These are phyloP conservation scores for Lojkania enalia DNA, from an alignment of 2,329 filamentous ascomycete species.

Conservation along the genomic window DNA sequence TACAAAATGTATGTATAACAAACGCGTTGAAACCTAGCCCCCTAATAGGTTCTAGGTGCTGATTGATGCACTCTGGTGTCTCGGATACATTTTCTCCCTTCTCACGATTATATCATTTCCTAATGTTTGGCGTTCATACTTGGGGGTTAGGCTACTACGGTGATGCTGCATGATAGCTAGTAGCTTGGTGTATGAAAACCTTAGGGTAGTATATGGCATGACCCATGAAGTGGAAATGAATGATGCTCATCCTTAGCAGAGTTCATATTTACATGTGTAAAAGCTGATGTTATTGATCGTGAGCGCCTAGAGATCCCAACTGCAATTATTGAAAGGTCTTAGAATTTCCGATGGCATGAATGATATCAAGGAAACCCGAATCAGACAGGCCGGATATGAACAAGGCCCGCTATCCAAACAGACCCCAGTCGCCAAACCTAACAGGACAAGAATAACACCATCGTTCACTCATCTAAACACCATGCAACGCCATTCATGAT, in stretches of 20 bases:
- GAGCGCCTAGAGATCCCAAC: too few species aligned
- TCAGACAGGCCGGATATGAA: too few species aligned
- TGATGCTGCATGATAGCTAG: not conserved
- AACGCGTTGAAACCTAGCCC: too few species aligned
- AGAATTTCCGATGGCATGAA: too few species aligned
- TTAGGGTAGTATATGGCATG: conserved; percentile 1
- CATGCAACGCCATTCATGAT: too few species aligned
- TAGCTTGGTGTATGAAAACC: not conserved
- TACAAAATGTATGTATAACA: conserved; percentile 72
- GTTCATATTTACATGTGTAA: conserved; percentile 2
- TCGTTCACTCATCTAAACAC: too few species aligned
- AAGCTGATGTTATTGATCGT: too few species aligned
- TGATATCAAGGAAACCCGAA: too few species aligned
- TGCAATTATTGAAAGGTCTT: too few species aligned
- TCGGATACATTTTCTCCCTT: conserved; percentile 1
- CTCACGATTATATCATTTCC: conserved; percentile 1
- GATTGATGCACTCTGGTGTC: not conserved
- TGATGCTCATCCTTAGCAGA: not conserved
- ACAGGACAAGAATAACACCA: too few species aligned
- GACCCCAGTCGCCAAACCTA: too few species aligned
- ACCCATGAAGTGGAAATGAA: conserved; percentile 2
- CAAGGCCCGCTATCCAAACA: too few species aligned
- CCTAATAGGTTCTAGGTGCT: conserved; percentile 1
- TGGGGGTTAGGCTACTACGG: not conserved
- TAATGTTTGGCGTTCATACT: not conserved